Evolutionary conservation across 371 early-diverging fungal genomes (phyloP).

Genomic region (Conidiobolus incongruus): DNA sequence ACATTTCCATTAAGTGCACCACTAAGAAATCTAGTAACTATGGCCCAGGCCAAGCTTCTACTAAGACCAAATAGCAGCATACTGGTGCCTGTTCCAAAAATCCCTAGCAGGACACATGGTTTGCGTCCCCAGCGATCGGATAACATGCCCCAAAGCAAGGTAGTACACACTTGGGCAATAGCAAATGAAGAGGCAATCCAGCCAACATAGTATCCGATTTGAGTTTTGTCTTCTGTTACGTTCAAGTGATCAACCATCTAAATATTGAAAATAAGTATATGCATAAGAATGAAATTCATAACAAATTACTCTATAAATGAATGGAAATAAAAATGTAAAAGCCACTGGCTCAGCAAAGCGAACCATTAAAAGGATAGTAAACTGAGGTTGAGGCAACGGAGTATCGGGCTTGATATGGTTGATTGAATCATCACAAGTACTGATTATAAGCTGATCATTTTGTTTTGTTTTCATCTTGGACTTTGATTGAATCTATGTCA

Average conservation of each 20-base stretch:
- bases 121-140: slow-evolving; percentile 47
- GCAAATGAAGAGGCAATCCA: slow-evolving; percentile 35
- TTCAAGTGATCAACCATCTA: slow-evolving; percentile 34
- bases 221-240: slow-evolving; percentile 20
- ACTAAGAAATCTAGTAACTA: slow-evolving; percentile 32
- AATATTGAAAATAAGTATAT: background rate
- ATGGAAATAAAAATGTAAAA: slow-evolving; percentile 32
- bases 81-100: slow-evolving; percentile 41
- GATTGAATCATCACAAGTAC: too few relatives aligned
- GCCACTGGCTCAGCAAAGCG: slow-evolving; percentile 33
- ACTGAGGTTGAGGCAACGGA: slow-evolving; percentile 25
- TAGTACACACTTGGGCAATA: slow-evolving; percentile 32
- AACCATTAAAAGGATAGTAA: slow-evolving; percentile 27
- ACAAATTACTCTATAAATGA: slow-evolving; percentile 26
- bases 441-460: too few relatives aligned
- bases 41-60: slow-evolving; percentile 34
- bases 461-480: too few relatives aligned
- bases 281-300: too few relatives aligned
- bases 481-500: too few relatives aligned
- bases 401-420: too few relatives aligned
- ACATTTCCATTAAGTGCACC: slow-evolving; percentile 65
- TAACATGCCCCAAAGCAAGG: slow-evolving; percentile 26
- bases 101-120: slow-evolving; percentile 56
- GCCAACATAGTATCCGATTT: slow-evolving; percentile 41
- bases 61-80: slow-evolving; percentile 52